Conservation (phyloP, 768 basidiomycete species). For the Pisolithus sp. region DNA sequence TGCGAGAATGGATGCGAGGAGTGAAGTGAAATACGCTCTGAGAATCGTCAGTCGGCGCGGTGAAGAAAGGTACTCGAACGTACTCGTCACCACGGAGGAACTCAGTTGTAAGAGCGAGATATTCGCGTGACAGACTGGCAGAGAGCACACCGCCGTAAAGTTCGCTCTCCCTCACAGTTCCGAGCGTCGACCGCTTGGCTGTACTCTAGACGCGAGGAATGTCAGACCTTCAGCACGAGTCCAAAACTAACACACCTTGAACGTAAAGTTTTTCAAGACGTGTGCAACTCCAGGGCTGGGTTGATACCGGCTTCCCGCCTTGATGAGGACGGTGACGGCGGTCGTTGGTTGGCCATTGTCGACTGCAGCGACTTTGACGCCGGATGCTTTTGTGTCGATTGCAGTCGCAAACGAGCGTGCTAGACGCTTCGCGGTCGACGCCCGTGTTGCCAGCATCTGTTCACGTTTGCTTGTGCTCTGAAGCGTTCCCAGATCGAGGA, state of each 20-base stretch:
- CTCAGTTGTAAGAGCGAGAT: conserved; percentile 89
- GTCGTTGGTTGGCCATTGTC: conserved; percentile 82
- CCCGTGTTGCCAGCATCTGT: conserved; percentile 56
- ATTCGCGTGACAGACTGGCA: conserved; percentile 77
- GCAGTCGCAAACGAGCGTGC: conserved; percentile 78
- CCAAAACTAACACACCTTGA: conserved; percentile 64
- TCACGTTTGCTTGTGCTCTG: conserved; percentile 18
- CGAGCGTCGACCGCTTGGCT: conserved; percentile 77
- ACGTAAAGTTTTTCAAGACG: conserved; percentile 95
- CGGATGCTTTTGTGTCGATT: conserved; percentile 54
- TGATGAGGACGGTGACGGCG: conserved; percentile 84
- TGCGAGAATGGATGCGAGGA: conserved; percentile 79
- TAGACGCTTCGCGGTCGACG: conserved; percentile 53
- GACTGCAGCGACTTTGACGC: conserved; percentile 80
- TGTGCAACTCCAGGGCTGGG: conserved; percentile 85
- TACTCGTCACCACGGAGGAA: conserved; percentile 95
- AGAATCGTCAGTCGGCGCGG: background rate
- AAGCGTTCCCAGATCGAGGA: background rate
- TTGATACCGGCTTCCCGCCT: conserved; percentile 89
- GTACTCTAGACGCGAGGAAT: conserved; percentile 60
- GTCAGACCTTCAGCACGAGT: background rate
- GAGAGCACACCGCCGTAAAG: conserved; percentile 90
- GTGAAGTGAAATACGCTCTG: conserved; percentile 85
- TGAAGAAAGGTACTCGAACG: conserved; percentile 31
- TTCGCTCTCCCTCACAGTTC: conserved; percentile 87